phyloP scores from a whole-genome alignment of 2,329 filamentous ascomycete species.

The Colletotrichum musae region DNA sequence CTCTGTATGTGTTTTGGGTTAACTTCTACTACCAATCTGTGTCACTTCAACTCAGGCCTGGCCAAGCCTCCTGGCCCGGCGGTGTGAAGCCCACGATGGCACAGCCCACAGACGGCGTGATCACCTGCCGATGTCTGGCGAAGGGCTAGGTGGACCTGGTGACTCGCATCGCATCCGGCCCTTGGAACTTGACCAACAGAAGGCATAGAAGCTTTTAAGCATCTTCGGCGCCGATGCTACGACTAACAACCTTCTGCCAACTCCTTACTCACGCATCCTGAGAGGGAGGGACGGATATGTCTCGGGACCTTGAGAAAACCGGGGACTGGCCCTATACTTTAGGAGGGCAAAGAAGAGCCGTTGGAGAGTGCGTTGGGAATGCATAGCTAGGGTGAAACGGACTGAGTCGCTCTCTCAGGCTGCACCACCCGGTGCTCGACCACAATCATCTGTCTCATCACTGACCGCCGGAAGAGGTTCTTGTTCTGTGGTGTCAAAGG shows the following conservation, averaged over 20 bases:
- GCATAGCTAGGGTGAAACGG: conserved; percentile 36
- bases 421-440: conserved; percentile 31
- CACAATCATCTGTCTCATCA: conserved; percentile 19
- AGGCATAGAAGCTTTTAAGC: neutral
- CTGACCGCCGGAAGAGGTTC: neutral
- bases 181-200: conserved; percentile 22
- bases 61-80: conserved; percentile 7
- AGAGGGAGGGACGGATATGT: too few species aligned
- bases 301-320: neutral
- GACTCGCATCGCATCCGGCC: conserved; percentile 18
- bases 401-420: conserved; percentile 27
- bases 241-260: too few species aligned
- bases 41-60: neutral
- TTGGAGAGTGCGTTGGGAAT: conserved; percentile 30
- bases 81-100: conserved; percentile 31
- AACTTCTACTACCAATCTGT: neutral
- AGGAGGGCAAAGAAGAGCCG: conserved; percentile 9
- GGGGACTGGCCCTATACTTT: neutral
- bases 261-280: too few species aligned
- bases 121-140: conserved; percentile 32
- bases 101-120: conserved; percentile 25
- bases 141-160: conserved; percentile 27
- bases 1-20: neutral
- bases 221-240: too few species aligned
- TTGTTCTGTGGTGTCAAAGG: conserved; percentile 18